Percentiles rank a stretch among this genome's conserved stretches.
Evolutionary conservation across 2,329 filamentous ascomycete species (phyloP).

Genomic region (Hypoxylon sp.): DNA sequence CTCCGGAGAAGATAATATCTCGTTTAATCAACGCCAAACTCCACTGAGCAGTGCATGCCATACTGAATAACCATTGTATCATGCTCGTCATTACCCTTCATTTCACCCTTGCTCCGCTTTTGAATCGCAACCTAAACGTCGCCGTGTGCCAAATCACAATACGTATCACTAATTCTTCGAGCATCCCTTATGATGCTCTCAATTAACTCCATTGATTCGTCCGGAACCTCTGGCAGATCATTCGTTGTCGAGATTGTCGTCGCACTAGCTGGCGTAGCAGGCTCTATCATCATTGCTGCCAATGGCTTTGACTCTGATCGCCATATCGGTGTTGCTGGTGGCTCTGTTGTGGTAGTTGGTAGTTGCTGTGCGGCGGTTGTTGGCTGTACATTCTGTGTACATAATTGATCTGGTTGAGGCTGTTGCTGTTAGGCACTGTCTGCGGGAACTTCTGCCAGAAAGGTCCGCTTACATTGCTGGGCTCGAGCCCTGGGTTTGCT

Average conservation of each 20-base stretch:
- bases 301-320: slow-evolving; percentile 25
- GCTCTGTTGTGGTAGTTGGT: slow-evolving; percentile 18
- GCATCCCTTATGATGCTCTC: slow-evolving; percentile 55
- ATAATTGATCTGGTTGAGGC: slow-evolving; percentile 47
- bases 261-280: slow-evolving; percentile 15
- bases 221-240: slow-evolving; percentile 54
- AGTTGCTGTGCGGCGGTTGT: slow-evolving; percentile 9
- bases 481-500: slow-evolving; percentile 46
- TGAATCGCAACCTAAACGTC: slow-evolving; percentile 8
- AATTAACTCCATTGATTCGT: slow-evolving; percentile 55
- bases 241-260: slow-evolving; percentile 28
- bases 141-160: slow-evolving; percentile 10
- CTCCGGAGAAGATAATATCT: slow-evolving; percentile 11
- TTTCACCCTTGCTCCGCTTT: slow-evolving; percentile 2
- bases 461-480: slow-evolving; percentile 56
- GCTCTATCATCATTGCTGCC: slow-evolving; percentile 25
- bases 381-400: slow-evolving; percentile 35
- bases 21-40: slow-evolving; percentile 41
- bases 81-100: slow-evolving; percentile 30
- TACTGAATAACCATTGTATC: slow-evolving; percentile 17
- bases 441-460: slow-evolving; percentile 51
- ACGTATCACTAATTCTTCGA: slow-evolving; percentile 51
- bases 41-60: slow-evolving; percentile 19
- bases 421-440: slow-evolving; percentile 56
- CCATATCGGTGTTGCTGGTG: slow-evolving; percentile 11